Evolutionary conservation across 1,284 basidiomycete genomes (phyloP), one percentile per base, ranked within the genome.

Genomic region (Golubevia sp.): DNA sequence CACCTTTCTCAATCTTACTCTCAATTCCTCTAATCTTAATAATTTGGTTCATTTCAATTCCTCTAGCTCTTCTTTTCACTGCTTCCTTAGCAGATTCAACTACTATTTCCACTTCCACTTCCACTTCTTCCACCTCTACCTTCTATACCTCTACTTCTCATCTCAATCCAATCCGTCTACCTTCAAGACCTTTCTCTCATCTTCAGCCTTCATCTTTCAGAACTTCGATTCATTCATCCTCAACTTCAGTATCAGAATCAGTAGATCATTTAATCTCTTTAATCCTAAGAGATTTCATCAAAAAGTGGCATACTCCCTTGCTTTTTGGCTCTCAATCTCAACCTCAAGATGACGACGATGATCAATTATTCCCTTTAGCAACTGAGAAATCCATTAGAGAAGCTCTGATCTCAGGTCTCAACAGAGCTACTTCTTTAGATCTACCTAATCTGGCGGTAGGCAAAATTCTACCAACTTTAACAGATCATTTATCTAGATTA

Each of bases 211-310:
- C 20, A 1, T 6, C 23, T 30, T 21, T 13, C 7, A 44, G 49
- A 34, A 34, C 30, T 34, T 49, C 59, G 8, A 26, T 66, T 11
- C 52, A 60, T n/a, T 61, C 63, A 18, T 11, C 23, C 7, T 61
- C 64, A n/a, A 55, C 21, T 26, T 7, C 58, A n/a, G 55, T 74
- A 23, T 24, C 59, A 44, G 44, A 34, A 8, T 62, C 62, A 11
- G 52, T 62, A 5, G 66, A 74, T 30, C 44, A 63, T 0, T 56
- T 77, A 3, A 55, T 76, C 24, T 49, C 56, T 30, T 61, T 74
- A 7, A 68, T 74, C 27, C 55, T 77, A n/a, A 70, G 74, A 24
- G 76, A 77, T 63, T 77, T 77, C 68, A 67, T 77, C 23, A n/a
- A 53, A 54, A 69, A 65, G 20, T 77, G 76, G 76, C 75, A 77